Percentiles rank a stretch among this genome's conserved stretches.
These are phyloP conservation scores for Chaetomium strumarium DNA, from an alignment of 2,329 filamentous ascomycete genomes.

Conservation along the genomic window DNA sequence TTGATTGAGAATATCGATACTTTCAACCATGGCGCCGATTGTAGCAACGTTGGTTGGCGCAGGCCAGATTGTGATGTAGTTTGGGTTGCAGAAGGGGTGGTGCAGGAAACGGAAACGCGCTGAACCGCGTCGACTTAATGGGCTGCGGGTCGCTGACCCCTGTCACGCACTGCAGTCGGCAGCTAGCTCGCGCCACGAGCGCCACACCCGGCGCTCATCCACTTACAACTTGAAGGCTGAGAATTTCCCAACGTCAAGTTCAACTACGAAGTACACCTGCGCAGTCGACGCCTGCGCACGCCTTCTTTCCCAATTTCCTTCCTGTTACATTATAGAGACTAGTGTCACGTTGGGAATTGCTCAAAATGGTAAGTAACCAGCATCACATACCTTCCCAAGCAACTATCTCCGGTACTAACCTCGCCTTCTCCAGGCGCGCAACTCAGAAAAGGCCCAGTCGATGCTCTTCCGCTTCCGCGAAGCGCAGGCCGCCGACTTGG, in stretches of 20 bases:
- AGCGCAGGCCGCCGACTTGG: constrained; percentile 89
- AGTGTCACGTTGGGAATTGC: neutral
- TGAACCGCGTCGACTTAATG: neutral
- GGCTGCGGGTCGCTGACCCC: neutral
- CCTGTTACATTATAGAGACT: neutral
- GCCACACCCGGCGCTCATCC: neutral
- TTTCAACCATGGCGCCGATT: too few relatives aligned
- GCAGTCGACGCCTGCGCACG: neutral
- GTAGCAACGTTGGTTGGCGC: too few relatives aligned
- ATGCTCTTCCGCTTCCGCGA: constrained; percentile 99
- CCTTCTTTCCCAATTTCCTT: neutral
- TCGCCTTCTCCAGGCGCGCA: constrained; percentile 62
- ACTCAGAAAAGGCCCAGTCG: constrained; percentile 97
- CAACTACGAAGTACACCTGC: neutral
- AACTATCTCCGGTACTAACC: constrained; percentile 1
- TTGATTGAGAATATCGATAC: neutral
- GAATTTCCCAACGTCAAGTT: neutral
- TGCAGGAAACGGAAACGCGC: neutral
- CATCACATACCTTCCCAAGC: neutral
- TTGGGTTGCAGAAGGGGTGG: neutral
- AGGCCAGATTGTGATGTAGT: too few relatives aligned
- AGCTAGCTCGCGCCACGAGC: neutral
- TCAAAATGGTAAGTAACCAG: constrained; percentile 17
- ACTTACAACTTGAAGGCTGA: neutral
- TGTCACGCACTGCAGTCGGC: too few relatives aligned